Evolutionary conservation across 352 stramenopile species (phyloP).

Genomic region (Phytopythium delawarense): DNA sequence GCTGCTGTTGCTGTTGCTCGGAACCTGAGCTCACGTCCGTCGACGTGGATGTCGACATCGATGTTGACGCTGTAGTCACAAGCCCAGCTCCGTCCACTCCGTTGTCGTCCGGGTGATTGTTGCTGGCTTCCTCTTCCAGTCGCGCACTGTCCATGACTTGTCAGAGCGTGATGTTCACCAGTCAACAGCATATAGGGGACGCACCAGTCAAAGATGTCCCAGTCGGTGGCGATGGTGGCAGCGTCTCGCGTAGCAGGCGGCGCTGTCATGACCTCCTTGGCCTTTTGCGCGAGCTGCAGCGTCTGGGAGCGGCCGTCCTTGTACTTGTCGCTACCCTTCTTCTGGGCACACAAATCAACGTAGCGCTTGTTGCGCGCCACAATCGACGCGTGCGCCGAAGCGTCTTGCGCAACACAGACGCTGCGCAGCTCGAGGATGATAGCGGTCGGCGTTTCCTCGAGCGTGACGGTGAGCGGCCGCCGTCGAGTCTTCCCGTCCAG

Average conservation of each 20-base stretch:
- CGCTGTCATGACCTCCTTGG: slow-evolving; percentile 80
- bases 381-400: slow-evolving; percentile 35
- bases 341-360: slow-evolving; percentile 50
- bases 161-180: neutral
- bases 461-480: slow-evolving; percentile 38
- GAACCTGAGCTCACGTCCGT: neutral
- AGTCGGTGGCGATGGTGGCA: slow-evolving; percentile 71
- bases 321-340: slow-evolving; percentile 80
- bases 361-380: slow-evolving; percentile 63
- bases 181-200: neutral
- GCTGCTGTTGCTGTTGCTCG: neutral
- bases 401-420: slow-evolving; percentile 61
- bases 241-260: slow-evolving; percentile 71
- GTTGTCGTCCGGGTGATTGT: slow-evolving; percentile 29
- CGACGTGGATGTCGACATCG: slow-evolving; percentile 7
- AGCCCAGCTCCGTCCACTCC: slow-evolving; percentile 7
- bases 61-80: slow-evolving; percentile 4
- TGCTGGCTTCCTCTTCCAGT: slow-evolving; percentile 29
- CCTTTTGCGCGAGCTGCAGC: slow-evolving; percentile 70
- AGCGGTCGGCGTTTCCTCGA: slow-evolving; percentile 57
- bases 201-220: slow-evolving; percentile 84
- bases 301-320: slow-evolving; percentile 62
- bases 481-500: slow-evolving; percentile 9
- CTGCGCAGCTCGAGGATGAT: slow-evolving; percentile 65
- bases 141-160: slow-evolving; percentile 6